Percentiles rank a stretch among this genome's conserved stretches.
Evolutionary conservation across 2,329 filamentous ascomycete genomes (phyloP).

Genomic region (Trichoderma oligosporum): DNA sequence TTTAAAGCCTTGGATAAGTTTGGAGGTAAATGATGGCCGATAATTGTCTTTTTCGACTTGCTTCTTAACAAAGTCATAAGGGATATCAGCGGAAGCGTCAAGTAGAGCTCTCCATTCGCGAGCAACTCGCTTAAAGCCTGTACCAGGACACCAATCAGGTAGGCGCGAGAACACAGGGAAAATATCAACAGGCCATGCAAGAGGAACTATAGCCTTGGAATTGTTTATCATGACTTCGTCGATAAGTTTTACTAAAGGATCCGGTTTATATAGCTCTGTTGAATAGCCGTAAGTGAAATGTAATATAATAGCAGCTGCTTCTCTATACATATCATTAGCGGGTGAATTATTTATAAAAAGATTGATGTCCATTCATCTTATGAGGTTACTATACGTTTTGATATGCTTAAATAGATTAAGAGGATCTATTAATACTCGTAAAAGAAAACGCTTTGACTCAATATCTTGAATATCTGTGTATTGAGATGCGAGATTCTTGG

Average conservation of each 20-base stretch:
- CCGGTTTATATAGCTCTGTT: constrained; percentile 24
- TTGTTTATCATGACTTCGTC: constrained; percentile 26
- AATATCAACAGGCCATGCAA: constrained; percentile 26
- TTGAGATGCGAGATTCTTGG: constrained; percentile 20
- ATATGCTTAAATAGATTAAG: constrained; percentile 25
- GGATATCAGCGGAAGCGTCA: not conserved
- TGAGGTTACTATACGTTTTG: constrained; percentile 26
- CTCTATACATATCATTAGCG: too few species aligned
- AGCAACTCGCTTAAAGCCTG: constrained; percentile 24
- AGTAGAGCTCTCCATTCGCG: not conserved
- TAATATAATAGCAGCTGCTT: constrained; percentile 23
- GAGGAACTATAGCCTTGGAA: constrained; percentile 22
- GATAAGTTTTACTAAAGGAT: constrained; percentile 25
- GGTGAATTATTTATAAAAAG: too few species aligned
- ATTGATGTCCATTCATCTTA: not conserved
- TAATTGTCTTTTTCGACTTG: constrained; percentile 4
- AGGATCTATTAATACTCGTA: constrained; percentile 25
- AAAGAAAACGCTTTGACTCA: constrained; percentile 28
- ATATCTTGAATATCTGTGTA: constrained; percentile 28
- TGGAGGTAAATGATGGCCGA: not conserved
- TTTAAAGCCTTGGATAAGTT: not conserved
- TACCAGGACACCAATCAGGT: constrained; percentile 27
- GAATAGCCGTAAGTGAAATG: constrained; percentile 27
- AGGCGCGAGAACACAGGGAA: constrained; percentile 25
- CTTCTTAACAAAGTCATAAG: constrained; percentile 2